phyloP scores from a whole-genome alignment of 2,329 filamentous ascomycete species.

The Aspergillus fumigatus region DNA sequence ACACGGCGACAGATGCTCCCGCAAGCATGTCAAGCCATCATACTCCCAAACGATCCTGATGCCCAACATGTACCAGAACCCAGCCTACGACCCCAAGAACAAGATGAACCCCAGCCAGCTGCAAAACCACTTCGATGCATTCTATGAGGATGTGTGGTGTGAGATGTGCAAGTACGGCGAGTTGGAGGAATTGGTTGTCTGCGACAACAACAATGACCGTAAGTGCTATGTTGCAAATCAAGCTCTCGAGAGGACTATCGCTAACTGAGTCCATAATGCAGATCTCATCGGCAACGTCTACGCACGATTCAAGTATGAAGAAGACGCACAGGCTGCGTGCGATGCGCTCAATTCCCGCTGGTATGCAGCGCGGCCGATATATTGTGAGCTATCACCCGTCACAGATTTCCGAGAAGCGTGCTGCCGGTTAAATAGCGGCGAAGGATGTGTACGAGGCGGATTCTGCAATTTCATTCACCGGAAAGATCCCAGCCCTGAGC shows the following conservation, averaged over 20 bases:
- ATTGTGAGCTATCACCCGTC: constrained; percentile 94
- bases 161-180: constrained; percentile 99
- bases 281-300: constrained; percentile 99
- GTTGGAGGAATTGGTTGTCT: constrained; percentile 95
- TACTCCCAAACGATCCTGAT: constrained; percentile 98
- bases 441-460: constrained; percentile 90
- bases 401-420: constrained; percentile 98
- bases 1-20: constrained; percentile 95
- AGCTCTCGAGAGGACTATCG: not conserved
- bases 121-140: constrained; percentile 99
- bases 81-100: constrained; percentile 91
- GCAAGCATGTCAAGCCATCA: constrained; percentile 98
- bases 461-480: constrained; percentile 99
- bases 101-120: constrained; percentile 95
- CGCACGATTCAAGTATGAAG: constrained; percentile 99
- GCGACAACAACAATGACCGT: constrained; percentile 99
- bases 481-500: constrained; percentile 85
- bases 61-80: constrained; percentile 98
- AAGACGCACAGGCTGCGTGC: constrained; percentile 87
- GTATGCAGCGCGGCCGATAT: constrained; percentile 96
- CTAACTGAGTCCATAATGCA: constrained; percentile 31
- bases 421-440: constrained; percentile 87
- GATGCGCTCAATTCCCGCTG: constrained; percentile 90
- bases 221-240: constrained; percentile 33
- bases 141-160: constrained; percentile 99